Percentiles rank a stretch among this genome's conserved stretches.
Evolutionary conservation across 2,329 filamentous ascomycete genomes (phyloP).

Genomic region (Aciculosporium take): DNA sequence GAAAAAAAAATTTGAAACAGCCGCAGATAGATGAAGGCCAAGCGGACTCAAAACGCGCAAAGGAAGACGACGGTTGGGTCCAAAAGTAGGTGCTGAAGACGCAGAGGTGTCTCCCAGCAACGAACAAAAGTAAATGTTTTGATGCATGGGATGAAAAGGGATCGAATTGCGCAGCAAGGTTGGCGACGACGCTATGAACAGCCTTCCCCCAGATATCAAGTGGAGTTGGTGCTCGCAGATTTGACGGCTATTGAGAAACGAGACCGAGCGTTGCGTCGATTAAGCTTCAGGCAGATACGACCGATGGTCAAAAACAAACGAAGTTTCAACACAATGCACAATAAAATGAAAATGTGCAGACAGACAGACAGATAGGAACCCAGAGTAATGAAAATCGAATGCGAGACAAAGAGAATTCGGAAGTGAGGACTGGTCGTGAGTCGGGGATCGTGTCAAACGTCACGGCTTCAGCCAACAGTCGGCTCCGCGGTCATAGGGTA

Average conservation of each 20-base stretch:
- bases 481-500: neutral
- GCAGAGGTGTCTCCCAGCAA: neutral
- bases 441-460: neutral
- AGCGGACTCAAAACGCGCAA: neutral
- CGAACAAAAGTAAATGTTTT: constrained; percentile 6
- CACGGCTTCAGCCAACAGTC: neutral
- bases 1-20: constrained; percentile 16
- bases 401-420: neutral
- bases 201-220: neutral
- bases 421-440: neutral
- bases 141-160: constrained; percentile 2
- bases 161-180: neutral
- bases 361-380: neutral
- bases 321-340: neutral
- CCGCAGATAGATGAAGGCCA: neutral
- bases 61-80: neutral
- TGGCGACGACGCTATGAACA: neutral
- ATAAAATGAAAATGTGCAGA: neutral
- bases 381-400: neutral
- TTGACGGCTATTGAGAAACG: neutral
- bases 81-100: neutral
- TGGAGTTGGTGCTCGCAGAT: constrained; percentile 2
- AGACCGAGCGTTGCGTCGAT: neutral
- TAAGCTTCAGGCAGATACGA: neutral
- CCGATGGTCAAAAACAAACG: neutral